Conservation (phyloP, 1,284 basidiomycete species). For the Termitomyces sp. region DNA sequence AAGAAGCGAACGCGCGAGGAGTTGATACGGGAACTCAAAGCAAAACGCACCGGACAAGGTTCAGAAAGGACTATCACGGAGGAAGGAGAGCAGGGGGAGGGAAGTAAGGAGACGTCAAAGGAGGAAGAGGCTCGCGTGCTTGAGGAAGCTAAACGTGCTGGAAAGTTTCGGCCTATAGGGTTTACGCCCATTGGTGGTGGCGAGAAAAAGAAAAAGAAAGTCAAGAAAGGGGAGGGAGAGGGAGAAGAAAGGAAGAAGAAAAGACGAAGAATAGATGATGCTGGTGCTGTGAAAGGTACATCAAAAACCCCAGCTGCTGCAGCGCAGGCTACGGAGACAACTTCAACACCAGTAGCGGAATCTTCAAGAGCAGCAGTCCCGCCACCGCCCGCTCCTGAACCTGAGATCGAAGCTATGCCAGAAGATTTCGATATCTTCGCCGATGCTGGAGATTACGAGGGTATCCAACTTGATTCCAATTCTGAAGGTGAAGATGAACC, state of each 20-base stretch:
- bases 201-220: slow-evolving; percentile 52
- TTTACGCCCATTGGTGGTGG: slow-evolving; percentile 55
- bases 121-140: slow-evolving; percentile 31
- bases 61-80: slow-evolving; percentile 17
- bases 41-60: slow-evolving; percentile 40
- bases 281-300: neutral
- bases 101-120: slow-evolving; percentile 13
- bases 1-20: slow-evolving; percentile 73
- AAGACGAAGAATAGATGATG: slow-evolving; percentile 34
- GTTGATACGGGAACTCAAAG: slow-evolving; percentile 68
- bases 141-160: slow-evolving; percentile 52
- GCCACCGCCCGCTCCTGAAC: slow-evolving; percentile 14
- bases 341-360: slow-evolving; percentile 7
- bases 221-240: slow-evolving; percentile 31
- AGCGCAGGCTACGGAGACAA: slow-evolving; percentile 4
- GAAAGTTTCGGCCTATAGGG: slow-evolving; percentile 79
- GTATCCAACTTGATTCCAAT: slow-evolving; percentile 47
- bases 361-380: slow-evolving; percentile 15
- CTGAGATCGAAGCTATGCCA: slow-evolving; percentile 34
- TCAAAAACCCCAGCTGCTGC: neutral
- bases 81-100: slow-evolving; percentile 6
- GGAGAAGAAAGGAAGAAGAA: slow-evolving; percentile 47
- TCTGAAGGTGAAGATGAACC: slow-evolving; percentile 46
- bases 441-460: slow-evolving; percentile 79
- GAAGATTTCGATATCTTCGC: slow-evolving; percentile 80